Evolutionary conservation across 345 rosid genomes (phyloP).

Genomic region (Citrus unshiu): DNA sequence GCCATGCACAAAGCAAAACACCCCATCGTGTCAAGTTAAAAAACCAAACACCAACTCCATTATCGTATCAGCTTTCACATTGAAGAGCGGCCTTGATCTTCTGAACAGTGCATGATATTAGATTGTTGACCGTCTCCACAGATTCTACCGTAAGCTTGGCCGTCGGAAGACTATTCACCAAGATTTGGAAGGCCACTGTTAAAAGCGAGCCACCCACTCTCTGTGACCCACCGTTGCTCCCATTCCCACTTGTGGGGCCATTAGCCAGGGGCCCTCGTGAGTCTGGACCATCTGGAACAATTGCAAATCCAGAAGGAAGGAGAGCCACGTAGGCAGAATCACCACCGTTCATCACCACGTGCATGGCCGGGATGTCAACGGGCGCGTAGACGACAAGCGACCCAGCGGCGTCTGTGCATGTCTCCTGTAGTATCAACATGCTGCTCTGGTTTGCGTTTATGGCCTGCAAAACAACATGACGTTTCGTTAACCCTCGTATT

Average conservation of each 20-base stretch:
- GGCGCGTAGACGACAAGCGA: slow-evolving; percentile 99
- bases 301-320: slow-evolving; percentile 88
- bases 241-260: slow-evolving; percentile 23
- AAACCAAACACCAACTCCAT: neutral
- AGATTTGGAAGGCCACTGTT: slow-evolving; percentile 92
- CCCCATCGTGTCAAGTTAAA: neutral
- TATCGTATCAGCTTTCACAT: slow-evolving; percentile 49
- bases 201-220: slow-evolving; percentile 82
- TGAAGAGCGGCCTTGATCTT: slow-evolving; percentile 88
- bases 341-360: slow-evolving; percentile 90
- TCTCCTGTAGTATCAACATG: slow-evolving; percentile 95
- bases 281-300: slow-evolving; percentile 63
- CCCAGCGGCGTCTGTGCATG: slow-evolving; percentile 89
- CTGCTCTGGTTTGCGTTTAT: slow-evolving; percentile 89
- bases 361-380: slow-evolving; percentile 96
- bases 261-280: slow-evolving; percentile 26
- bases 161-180: slow-evolving; percentile 91
- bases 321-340: slow-evolving; percentile 95
- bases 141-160: slow-evolving; percentile 96
- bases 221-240: slow-evolving; percentile 3
- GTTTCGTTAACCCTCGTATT: neutral
- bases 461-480: slow-evolving; percentile 39
- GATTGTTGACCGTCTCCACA: slow-evolving; percentile 91
- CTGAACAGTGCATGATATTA: slow-evolving; percentile 88
- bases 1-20: neutral